Base-by-base conservation (phyloP, 2,329 filamentous ascomycete genomes). In the Monilinia aucupariae region DNA sequence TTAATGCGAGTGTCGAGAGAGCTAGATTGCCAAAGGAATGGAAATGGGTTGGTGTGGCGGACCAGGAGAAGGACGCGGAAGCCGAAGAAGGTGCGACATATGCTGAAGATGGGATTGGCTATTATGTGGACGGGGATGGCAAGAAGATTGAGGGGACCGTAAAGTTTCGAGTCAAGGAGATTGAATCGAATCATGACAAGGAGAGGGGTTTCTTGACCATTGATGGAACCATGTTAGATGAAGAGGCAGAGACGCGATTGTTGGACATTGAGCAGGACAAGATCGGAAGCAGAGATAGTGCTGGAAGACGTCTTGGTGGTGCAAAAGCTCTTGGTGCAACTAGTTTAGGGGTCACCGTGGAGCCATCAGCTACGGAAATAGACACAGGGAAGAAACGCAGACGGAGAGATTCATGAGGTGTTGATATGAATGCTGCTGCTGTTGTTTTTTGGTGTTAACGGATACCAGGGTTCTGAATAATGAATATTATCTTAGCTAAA, bases 1-100 rank as follows among this genome's bases (percentile, higher is more conserved):
- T 97, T 81, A 96, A 94, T 69, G 90, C 93, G 1, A 91, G 88
- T 50, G 90, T 99, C 64, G 89, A 93, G 70, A 82, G 87, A 27
- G 84, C 84, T 65, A 82, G 90, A 43, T 79, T 99, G 20, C 94
- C 94, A 0, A 75, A 78, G 17, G 82, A 83, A 30, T 99, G 93
- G 94, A 85, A 79, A 65, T 97, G 91, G 88, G 81, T 91, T 20
- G 79, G 81, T 61, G 79, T 82, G 54, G 74, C 77, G 63, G 71
- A 73, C 20, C 52, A 73, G 50, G 71, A 74, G 45, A 72, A 75
- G 8, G 71, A 69, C 6, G 68, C 72, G 7, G 71, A 72, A 30
- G 73, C 74, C 61, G 74, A 71, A 47, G 71, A 74, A 39, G 70
- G 70, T 12, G 74, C 75, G 64, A 72, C 73, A 34, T 78, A 85